Base-by-base conservation (phyloP, 2,329 filamentous ascomycete genomes). In the Colletotrichum sp. region DNA sequence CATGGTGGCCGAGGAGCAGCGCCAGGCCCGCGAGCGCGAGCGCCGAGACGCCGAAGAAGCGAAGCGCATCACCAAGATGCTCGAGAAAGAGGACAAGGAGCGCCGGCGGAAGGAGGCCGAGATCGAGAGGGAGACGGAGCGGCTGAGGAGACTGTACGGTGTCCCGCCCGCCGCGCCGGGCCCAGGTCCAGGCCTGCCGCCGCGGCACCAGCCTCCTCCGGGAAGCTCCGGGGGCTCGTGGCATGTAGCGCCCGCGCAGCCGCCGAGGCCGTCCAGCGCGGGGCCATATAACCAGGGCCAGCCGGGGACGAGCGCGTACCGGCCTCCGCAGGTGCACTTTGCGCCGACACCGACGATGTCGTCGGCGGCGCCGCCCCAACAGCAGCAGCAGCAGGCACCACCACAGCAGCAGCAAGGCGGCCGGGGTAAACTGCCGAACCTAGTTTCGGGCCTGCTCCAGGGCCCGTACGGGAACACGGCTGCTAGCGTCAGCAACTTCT, bases 81-180 rank as follows among this genome's bases (percentile, higher is more conserved):
- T 94, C 6, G 90, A 93, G 65, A 87, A 89, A 59, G 94, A 96
- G 81, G 92, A 93, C 30, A 89, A 88, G 72, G 92, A 94, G 79
- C 89, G 87, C 1, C 89, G 85, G 30, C 85, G 84, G 36, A 87
- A 88, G 74, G 90, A 93, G 36, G 90, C 89, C 12, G 90, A 91
- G 79, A 86, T 96, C 2, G 93, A 96, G 24, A 90, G 90, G 77
- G 96, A 99, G 86, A 99, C 97, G 1, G 95, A 97, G 82, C 90
- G 96, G 2, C 87, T 99, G 44, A 88, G 91, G 26, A 91, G 88
- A 79, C 84, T 93, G 79, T 96, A 95, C 80, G 94, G 94, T 64
- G 87, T 91, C 62, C 72, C 78, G 78, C 63, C 77, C 72, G 79
- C 83, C 3, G 81, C 82, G 18, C 80, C 87, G 7, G 81, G 82